Evolutionary conservation across 345 rosid species (phyloP).

Genomic region (Hevea brasiliensis): DNA sequence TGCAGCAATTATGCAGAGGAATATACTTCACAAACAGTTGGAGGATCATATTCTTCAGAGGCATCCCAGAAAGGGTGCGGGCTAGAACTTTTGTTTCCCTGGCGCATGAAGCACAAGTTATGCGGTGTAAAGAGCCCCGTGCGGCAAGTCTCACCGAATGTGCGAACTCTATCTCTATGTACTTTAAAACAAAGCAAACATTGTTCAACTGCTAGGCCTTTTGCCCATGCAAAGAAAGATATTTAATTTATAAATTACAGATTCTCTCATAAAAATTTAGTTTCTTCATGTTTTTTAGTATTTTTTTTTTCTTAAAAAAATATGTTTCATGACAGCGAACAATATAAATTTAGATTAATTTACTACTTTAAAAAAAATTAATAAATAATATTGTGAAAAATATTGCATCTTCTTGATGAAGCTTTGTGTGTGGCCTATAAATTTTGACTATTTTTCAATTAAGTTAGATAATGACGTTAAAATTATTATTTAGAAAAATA

Average conservation of each 20-base stretch:
- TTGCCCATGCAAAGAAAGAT: conserved; percentile 2
- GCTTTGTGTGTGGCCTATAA: too few species aligned
- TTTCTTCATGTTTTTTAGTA: neutral
- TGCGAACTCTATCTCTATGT: conserved; percentile 20
- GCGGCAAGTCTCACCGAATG: conserved; percentile 27
- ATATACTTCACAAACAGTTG: conserved; percentile 17
- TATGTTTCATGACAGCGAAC: too few species aligned
- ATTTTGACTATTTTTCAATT: too few species aligned
- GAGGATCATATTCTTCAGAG: conserved; percentile 23
- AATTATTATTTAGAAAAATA: too few species aligned
- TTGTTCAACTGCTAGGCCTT: neutral
- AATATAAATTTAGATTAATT: too few species aligned
- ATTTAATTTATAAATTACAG: neutral
- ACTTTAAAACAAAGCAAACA: conserved; percentile 34
- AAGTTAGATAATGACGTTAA: too few species aligned
- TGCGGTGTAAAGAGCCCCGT: conserved; percentile 60
- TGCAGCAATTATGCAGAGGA: conserved; percentile 28
- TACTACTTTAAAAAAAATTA: too few species aligned
- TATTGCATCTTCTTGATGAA: too few species aligned
- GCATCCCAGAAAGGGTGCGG: conserved; percentile 62
- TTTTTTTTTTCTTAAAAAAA: too few species aligned
- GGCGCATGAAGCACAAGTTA: conserved; percentile 69
- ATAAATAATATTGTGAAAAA: too few species aligned
- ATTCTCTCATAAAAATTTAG: neutral
- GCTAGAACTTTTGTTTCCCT: conserved; percentile 56